Evolutionary conservation across 2,329 filamentous ascomycete species (phyloP).

Genomic region (Colletotrichum agaves): DNA sequence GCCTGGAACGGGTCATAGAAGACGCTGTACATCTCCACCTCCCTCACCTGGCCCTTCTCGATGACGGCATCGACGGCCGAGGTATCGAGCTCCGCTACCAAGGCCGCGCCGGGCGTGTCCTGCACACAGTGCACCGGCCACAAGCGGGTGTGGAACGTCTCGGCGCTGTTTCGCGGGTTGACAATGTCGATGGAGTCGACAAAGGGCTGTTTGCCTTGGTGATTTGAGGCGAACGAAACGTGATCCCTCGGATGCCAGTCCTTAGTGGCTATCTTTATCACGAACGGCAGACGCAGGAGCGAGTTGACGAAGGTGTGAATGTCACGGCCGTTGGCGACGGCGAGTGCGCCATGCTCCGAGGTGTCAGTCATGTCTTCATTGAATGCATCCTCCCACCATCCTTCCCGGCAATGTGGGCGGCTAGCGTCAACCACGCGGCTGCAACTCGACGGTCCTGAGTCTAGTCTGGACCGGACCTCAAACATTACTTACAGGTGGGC

Average conservation of each 20-base stretch:
- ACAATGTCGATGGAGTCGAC: slow-evolving; percentile 70
- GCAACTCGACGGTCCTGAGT: too few species aligned
- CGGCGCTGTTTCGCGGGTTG: slow-evolving; percentile 72
- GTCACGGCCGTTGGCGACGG: slow-evolving; percentile 78
- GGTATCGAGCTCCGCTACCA: slow-evolving; percentile 77
- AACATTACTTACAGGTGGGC: slow-evolving; percentile 75
- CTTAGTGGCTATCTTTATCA: slow-evolving; percentile 83
- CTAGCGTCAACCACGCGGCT: too few species aligned
- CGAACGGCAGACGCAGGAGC: slow-evolving; percentile 78
- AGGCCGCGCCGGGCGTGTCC: slow-evolving; percentile 74
- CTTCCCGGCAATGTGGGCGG: not conserved
- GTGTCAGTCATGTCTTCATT: not conserved
- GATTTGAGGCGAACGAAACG: slow-evolving; percentile 89
- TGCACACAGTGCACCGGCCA: slow-evolving; percentile 95
- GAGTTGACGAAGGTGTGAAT: slow-evolving; percentile 78
- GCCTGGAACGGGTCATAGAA: slow-evolving; percentile 83
- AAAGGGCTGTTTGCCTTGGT: slow-evolving; percentile 75
- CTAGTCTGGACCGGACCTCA: too few species aligned
- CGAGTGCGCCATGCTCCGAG: slow-evolving; percentile 80
- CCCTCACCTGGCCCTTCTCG: slow-evolving; percentile 79
- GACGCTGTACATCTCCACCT: slow-evolving; percentile 93
- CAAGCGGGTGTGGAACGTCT: slow-evolving; percentile 74
- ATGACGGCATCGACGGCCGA: slow-evolving; percentile 72
- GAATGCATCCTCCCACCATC: not conserved
- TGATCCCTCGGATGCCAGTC: slow-evolving; percentile 89